phyloP scores from a whole-genome alignment of 2,329 filamentous ascomycete species.

The Neonectria faginata region DNA sequence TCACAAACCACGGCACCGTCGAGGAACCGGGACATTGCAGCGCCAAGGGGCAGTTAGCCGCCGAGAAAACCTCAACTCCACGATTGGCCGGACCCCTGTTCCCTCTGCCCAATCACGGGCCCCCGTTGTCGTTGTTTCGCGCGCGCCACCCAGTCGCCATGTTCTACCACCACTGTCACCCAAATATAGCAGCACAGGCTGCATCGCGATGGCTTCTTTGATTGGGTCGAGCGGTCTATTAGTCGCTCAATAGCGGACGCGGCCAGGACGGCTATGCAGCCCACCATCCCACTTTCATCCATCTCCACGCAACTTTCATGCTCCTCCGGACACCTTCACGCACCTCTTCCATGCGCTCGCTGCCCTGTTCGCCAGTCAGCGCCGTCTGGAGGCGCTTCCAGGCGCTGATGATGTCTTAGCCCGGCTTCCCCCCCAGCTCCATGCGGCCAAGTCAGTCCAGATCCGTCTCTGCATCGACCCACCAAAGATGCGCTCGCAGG shows the following conservation, averaged over 20 bases:
- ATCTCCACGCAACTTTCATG: conserved; percentile 13
- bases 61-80: conserved; percentile 33
- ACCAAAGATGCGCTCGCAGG: conserved; percentile 28
- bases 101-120: conserved; percentile 43
- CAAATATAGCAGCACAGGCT: conserved; percentile 51
- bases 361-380: conserved; percentile 42
- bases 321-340: conserved; percentile 9
- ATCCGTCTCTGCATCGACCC: conserved; percentile 42
- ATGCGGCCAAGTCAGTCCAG: conserved; percentile 33
- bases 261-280: conserved; percentile 36
- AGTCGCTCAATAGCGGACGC: conserved; percentile 40
- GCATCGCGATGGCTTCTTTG: conserved; percentile 28
- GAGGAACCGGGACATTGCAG: conserved; percentile 28
- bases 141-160: conserved; percentile 54
- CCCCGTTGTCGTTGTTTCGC: conserved; percentile 46
- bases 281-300: conserved; percentile 36
- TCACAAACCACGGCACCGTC: conserved; percentile 39
- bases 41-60: conserved; percentile 44
- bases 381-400: conserved; percentile 35
- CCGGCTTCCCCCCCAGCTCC: conserved; percentile 33
- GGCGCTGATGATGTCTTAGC: conserved; percentile 34
- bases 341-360: conserved; percentile 36
- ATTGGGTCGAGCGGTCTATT: conserved; percentile 48
- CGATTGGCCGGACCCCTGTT: conserved; percentile 38
- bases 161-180: conserved; percentile 36